These are phyloP conservation scores for Phaeosphaeria sp. DNA, from an alignment of 2,329 filamentous ascomycete genomes.

Conservation along the genomic window DNA sequence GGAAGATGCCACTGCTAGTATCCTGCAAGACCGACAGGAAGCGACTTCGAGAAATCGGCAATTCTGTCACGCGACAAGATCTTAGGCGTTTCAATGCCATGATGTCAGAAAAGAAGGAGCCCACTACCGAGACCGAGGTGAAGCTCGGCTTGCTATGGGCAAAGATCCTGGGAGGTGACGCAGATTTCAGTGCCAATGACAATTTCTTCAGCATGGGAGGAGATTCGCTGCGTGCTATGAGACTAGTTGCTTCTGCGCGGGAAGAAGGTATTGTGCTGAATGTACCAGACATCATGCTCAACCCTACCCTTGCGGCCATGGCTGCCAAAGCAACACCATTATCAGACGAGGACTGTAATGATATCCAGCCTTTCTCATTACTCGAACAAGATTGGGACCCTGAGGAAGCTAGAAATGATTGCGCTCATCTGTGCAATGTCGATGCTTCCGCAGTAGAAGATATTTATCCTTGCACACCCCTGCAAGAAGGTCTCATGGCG, in stretches of 20 bases:
- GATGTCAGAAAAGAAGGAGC: conserved; percentile 53
- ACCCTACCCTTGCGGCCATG: conserved; percentile 55
- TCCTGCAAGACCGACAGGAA: conserved; percentile 47
- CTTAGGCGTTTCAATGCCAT: conserved; percentile 40
- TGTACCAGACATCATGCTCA: conserved; percentile 63
- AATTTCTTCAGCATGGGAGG: conserved; percentile 58
- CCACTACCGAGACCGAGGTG: conserved; percentile 39
- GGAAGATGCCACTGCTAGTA: conserved; percentile 45
- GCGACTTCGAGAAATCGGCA: conserved; percentile 42
- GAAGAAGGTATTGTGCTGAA: conserved; percentile 57
- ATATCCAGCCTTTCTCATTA: conserved; percentile 44
- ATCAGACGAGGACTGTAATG: conserved; percentile 19
- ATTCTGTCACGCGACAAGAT: conserved; percentile 38
- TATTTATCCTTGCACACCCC: conserved; percentile 51
- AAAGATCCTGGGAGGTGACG: conserved; percentile 39
- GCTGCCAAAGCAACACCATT: conserved; percentile 44
- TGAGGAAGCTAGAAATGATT: conserved; percentile 46
- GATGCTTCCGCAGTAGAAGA: conserved; percentile 42
- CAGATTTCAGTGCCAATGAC: conserved; percentile 41
- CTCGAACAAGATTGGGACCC: conserved; percentile 29
- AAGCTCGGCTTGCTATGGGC: conserved; percentile 39
- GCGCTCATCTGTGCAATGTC: conserved; percentile 42
- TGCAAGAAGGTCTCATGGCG: conserved; percentile 52
- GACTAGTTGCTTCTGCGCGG: conserved; percentile 62
- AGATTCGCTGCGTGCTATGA: conserved; percentile 61